Evolutionary conservation across 2,329 filamentous ascomycete species (phyloP).

Genomic region (Aspergillus tanneri): DNA sequence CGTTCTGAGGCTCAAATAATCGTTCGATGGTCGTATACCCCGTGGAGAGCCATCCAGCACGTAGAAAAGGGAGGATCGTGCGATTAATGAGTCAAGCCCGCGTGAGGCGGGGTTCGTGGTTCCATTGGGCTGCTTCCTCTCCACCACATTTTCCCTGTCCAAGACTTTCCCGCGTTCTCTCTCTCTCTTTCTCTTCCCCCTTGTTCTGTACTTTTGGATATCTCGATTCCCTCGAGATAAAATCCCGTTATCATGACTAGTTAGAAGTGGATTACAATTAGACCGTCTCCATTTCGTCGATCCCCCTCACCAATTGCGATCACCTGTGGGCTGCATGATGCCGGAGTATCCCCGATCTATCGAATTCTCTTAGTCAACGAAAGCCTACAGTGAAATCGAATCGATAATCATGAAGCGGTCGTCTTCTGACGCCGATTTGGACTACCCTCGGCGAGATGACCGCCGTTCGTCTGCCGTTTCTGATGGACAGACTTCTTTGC

Average conservation of each 20-base stretch:
- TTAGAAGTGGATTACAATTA: not conserved
- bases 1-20: too few relatives aligned
- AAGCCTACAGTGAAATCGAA: constrained; percentile 14
- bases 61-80: too few relatives aligned
- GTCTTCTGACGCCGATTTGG: constrained; percentile 36
- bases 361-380: constrained; percentile 7
- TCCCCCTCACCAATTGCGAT: constrained; percentile 10
- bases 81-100: too few relatives aligned
- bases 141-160: too few relatives aligned
- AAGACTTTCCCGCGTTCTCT: too few relatives aligned
- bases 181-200: too few relatives aligned
- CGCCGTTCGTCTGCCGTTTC: constrained; percentile 23
- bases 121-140: too few relatives aligned
- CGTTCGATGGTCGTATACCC: too few relatives aligned
- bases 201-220: too few relatives aligned
- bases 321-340: constrained; percentile 20
- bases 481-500: constrained; percentile 25
- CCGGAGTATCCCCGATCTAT: constrained; percentile 27
- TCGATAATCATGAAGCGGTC: constrained; percentile 34
- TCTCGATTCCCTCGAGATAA: not conserved
- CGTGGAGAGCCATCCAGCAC: too few relatives aligned
- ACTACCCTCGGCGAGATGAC: constrained; percentile 27
- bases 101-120: too few relatives aligned
- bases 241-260: not conserved
- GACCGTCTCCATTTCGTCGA: not conserved